phyloP scores from a whole-genome alignment of 306 rosid genomes.

The Quercus gilva region DNA sequence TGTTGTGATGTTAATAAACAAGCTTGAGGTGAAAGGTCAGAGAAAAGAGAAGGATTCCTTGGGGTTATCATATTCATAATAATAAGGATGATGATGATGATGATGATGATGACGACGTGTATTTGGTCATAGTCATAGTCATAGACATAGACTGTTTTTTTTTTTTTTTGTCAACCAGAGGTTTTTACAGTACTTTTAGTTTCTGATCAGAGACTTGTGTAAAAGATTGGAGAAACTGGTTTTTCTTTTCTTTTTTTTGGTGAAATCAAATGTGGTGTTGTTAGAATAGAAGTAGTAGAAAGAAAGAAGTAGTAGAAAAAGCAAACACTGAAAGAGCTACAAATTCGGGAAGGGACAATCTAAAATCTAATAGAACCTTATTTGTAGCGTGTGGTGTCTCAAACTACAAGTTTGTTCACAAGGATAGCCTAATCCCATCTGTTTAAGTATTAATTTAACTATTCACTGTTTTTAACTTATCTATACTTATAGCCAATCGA shows the following conservation, averaged over 20 bases:
- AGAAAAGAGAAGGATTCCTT: slow-evolving; percentile 5
- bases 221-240: too few relatives aligned
- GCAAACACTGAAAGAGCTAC: background rate
- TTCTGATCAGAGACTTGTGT: too few relatives aligned
- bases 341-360: background rate
- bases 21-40: background rate
- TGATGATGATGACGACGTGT: background rate
- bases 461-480: too few relatives aligned
- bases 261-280: too few relatives aligned
- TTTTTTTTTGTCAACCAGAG: background rate
- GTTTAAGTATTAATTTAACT: too few relatives aligned
- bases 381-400: background rate
- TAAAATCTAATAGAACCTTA: too few relatives aligned
- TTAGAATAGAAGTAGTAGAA: too few relatives aligned
- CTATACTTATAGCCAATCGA: too few relatives aligned
- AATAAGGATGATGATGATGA: background rate
- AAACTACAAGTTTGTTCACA: background rate
- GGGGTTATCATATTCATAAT: background rate
- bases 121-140: background rate
- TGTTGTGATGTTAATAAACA: background rate
- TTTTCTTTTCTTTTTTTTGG: too few relatives aligned
- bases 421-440: background rate
- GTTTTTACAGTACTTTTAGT: too few relatives aligned
- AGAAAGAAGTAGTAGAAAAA: background rate
- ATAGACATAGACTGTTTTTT: too few relatives aligned